phyloP scores from a whole-genome alignment of 768 basidiomycete genomes.

The Paxillus rubicundulus region DNA sequence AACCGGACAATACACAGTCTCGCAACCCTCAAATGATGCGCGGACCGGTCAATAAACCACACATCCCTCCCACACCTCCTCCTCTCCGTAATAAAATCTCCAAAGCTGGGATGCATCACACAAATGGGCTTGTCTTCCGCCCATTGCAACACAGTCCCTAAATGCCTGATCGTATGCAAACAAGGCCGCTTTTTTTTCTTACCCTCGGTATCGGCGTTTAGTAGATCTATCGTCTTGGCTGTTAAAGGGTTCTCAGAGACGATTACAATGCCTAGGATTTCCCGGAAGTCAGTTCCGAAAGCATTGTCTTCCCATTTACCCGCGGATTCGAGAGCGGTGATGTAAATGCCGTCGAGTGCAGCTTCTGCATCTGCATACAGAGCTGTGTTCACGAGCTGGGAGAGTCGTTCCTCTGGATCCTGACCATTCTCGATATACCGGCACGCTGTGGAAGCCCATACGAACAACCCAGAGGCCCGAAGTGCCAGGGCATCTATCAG shows the following conservation, averaged over 20 bases:
- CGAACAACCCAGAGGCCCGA: conserved; percentile 33
- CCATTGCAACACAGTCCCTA: conserved; percentile 29
- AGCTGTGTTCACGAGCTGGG: conserved; percentile 18
- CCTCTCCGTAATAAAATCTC: conserved; percentile 32
- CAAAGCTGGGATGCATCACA: conserved; percentile 34
- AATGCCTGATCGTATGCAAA: conserved; percentile 28
- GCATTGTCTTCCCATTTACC: conserved; percentile 30
- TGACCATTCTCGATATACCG: conserved; percentile 31
- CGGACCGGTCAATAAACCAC: conserved; percentile 28
- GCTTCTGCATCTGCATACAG: conserved; percentile 26
- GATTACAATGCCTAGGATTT: conserved; percentile 31
- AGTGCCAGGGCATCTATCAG: conserved; percentile 15
- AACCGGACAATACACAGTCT: conserved; percentile 23
- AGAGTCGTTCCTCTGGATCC: conserved; percentile 29
- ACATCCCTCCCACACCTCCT: conserved; percentile 26
- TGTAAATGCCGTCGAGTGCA: conserved; percentile 28
- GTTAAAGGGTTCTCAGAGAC: conserved; percentile 30
- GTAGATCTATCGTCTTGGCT: conserved; percentile 23
- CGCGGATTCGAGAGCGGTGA: conserved; percentile 30
- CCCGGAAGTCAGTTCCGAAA: conserved; percentile 30
- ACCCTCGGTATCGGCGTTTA: conserved; percentile 15
- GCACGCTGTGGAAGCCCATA: conserved; percentile 35
- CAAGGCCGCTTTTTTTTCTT: conserved; percentile 22
- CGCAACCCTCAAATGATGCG: conserved; percentile 22
- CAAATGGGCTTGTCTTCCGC: conserved; percentile 25